Base-by-base conservation (phyloP, 805 yeast species). In the Ogataea henricii region DNA sequence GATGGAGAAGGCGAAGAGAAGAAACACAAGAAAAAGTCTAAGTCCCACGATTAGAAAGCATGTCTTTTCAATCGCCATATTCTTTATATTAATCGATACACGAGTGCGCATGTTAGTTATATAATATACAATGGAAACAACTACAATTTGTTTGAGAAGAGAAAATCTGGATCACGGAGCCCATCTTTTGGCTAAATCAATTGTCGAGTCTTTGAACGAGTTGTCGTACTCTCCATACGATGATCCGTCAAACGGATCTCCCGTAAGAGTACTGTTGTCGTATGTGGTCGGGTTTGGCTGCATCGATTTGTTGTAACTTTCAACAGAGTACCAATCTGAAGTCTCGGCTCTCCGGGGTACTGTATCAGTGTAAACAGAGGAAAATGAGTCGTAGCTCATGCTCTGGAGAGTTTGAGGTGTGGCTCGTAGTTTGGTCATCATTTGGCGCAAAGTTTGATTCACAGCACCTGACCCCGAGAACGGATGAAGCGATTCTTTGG, bases 391-490 rank as follows among this genome's bases (percentile, higher is more conserved):
- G 12, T 5, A 34, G 25, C 38, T 34, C 9, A 4, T 14, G 18
- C 35, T 18, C 5, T 13, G 6, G 14, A 13, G 6, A 6, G 6
- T 34, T 13, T 20, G 38, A n/a, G 27, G 43, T 8, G 26, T n/a
- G n/a, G 33, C 36, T 13, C 56, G 49, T 13, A 56, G 39, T 14
- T 45, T 46, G 8, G 37, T 30, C 26, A 56, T 49, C 32, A 56
- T 35, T 36, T 47, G 49, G 6, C 32, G 40, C 26, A 56, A 27
- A 1, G 56, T 49, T 10, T 52, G 55, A 35, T 56, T 56, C 18
- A 56, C 52, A n/a, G 47, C 47, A 7, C 60, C 60, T 0, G 57
- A 46, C 9, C 60, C 60, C 2, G 52, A 13, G 30, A 52, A 56
- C 17, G 55, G 55, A 18, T 45, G 36, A n/a, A 42, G 35, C 33